These are phyloP conservation scores for Ambrosia trifida DNA, from an alignment of 129 eudicot species.

Conservation along the genomic window DNA sequence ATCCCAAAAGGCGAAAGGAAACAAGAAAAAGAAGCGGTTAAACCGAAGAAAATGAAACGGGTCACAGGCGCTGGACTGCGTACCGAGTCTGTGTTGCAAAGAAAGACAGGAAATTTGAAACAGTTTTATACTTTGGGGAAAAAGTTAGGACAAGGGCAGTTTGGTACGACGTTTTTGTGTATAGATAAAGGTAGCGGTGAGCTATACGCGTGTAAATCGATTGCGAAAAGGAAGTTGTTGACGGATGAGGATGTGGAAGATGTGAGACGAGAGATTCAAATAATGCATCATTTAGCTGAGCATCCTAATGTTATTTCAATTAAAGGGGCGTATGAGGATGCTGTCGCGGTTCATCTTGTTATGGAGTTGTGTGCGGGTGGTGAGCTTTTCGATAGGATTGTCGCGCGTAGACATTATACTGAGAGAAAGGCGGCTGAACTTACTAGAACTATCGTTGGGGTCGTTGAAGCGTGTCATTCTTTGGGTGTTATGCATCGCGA, in stretches of 20 bases:
- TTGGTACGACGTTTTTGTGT: conserved; percentile 66
- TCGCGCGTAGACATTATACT: conserved; percentile 70
- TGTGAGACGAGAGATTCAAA: conserved; percentile 85
- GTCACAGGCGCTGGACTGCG: conserved; percentile 63
- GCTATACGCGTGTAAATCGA: conserved; percentile 73
- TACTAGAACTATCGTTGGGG: conserved; percentile 76
- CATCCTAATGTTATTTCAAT: conserved; percentile 73
- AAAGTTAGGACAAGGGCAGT: conserved; percentile 87
- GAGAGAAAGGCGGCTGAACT: conserved; percentile 85
- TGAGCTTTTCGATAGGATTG: conserved; percentile 79
- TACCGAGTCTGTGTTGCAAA: conserved; percentile 58
- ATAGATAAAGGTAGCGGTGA: conserved; percentile 59
- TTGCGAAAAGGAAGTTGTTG: conserved; percentile 79
- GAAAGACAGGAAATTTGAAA: conserved; percentile 63
- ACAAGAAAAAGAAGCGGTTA: conserved; percentile 16
- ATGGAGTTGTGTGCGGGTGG: conserved; percentile 86
- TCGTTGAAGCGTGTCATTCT: conserved; percentile 81
- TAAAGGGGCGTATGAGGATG: conserved; percentile 86
- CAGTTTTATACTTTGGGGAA: conserved; percentile 62
- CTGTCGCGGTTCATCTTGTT: conserved; percentile 74
- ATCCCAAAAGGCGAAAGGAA: conserved; percentile 49
- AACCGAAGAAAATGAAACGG: conserved; percentile 45
- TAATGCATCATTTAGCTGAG: conserved; percentile 83
- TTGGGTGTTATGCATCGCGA: conserved; percentile 87
- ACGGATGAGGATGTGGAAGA: conserved; percentile 82